Conservation (phyloP, 805 yeast genomes). For the Ascoidea asiatica region DNA sequence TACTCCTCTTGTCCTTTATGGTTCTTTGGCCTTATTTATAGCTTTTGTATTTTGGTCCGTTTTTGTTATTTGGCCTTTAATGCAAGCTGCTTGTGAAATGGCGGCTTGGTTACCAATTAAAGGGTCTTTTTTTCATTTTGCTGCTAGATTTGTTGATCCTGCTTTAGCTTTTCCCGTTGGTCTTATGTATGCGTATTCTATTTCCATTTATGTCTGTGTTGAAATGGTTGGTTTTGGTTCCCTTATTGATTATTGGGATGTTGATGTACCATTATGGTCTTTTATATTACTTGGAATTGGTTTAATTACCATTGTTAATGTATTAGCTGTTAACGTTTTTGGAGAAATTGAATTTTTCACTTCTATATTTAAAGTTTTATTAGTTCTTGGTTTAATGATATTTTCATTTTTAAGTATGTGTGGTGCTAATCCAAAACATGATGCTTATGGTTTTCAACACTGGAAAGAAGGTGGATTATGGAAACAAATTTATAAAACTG, state of each 20-base stretch:
- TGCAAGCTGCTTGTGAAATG: constrained; percentile 37
- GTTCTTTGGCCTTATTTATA: not conserved
- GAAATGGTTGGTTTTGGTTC: constrained; percentile 46
- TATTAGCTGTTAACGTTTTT: constrained; percentile 40
- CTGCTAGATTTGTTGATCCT: constrained; percentile 45
- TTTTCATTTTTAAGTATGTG: constrained; percentile 42
- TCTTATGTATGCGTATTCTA: constrained; percentile 59
- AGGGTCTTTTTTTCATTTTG: constrained; percentile 48
- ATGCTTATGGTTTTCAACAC: constrained; percentile 50
- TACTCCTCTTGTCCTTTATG: not conserved
- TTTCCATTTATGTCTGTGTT: constrained; percentile 59
- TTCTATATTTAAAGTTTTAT: constrained; percentile 37
- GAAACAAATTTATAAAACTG: constrained; percentile 29
- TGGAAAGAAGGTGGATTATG: constrained; percentile 61
- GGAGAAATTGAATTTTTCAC: constrained; percentile 51
- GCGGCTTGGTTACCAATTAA: constrained; percentile 62
- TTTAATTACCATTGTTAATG: constrained; percentile 26
- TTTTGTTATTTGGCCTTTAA: not conserved
- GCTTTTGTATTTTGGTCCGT: not conserved
- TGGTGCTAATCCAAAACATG: constrained; percentile 49
- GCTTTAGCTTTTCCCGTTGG: constrained; percentile 59
- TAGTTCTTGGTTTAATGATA: constrained; percentile 39
- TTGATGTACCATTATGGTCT: constrained; percentile 41
- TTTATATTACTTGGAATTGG: constrained; percentile 48
- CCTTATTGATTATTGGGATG: constrained; percentile 40